Evolutionary conservation across 768 basidiomycete genomes (phyloP).

Genomic region (Naematelia encephala): DNA sequence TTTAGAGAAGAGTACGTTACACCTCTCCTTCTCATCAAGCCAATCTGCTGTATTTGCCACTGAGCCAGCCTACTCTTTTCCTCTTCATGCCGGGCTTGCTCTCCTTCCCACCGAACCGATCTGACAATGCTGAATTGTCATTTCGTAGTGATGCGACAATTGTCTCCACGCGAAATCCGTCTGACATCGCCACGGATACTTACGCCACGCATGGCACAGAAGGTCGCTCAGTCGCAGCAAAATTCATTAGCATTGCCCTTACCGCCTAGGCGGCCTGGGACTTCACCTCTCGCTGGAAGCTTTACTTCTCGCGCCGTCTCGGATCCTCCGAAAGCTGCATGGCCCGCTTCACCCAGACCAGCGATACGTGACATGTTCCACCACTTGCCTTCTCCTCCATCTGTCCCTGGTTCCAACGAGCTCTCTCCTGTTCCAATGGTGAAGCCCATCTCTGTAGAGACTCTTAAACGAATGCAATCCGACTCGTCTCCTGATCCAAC

Average conservation of each 20-base stretch:
- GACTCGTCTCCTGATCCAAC: constrained; percentile 13
- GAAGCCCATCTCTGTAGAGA: constrained; percentile 37
- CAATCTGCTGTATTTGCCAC: not conserved
- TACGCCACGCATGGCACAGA: constrained; percentile 40
- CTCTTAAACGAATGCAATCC: constrained; percentile 38
- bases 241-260: constrained; percentile 4
- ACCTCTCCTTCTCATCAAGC: not conserved
- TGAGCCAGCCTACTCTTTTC: not conserved
- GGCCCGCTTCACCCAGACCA: constrained; percentile 1
- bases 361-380: not conserved
- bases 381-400: not conserved
- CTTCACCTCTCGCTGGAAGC: not conserved
- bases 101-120: not conserved
- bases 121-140: constrained; percentile 12
- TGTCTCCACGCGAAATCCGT: constrained; percentile 47
- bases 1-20: constrained; percentile 48
- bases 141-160: constrained; percentile 41
- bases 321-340: not conserved
- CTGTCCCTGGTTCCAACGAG: constrained; percentile 1
- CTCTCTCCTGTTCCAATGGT: constrained; percentile 18
- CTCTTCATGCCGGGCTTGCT: not conserved
- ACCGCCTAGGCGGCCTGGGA: constrained; percentile 5
- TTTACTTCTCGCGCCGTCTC: not conserved
- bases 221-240: constrained; percentile 14
- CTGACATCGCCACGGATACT: constrained; percentile 38